Percentiles rank a stretch among this genome's conserved stretches.
These are phyloP conservation scores for Allantophomopsis lycopodina DNA, from an alignment of 2,329 filamentous ascomycete species.

Conservation along the genomic window DNA sequence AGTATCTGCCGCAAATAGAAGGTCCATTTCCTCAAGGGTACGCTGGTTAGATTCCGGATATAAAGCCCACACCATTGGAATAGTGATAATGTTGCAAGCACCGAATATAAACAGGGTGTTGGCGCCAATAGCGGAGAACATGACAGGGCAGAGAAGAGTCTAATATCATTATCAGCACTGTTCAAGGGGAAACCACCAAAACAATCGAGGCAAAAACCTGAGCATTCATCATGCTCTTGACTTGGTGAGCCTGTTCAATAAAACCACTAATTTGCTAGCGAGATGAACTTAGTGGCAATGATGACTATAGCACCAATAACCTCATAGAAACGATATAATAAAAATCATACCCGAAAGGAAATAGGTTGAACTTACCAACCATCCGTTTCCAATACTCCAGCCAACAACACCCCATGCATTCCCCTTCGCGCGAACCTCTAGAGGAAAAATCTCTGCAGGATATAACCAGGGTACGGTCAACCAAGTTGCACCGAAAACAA, in stretches of 20 bases:
- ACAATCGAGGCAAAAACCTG: too few relatives aligned
- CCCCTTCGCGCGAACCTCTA: constrained; percentile 57
- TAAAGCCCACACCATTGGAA: constrained; percentile 53
- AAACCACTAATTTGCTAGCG: too few relatives aligned
- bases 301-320: too few relatives aligned
- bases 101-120: constrained; percentile 67
- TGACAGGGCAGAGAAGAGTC: constrained; percentile 19
- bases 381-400: constrained; percentile 65
- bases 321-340: too few relatives aligned
- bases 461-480: constrained; percentile 47
- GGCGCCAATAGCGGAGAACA: constrained; percentile 44
- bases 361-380: constrained; percentile 24
- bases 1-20: constrained; percentile 53
- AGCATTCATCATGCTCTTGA: too few relatives aligned
- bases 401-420: constrained; percentile 67
- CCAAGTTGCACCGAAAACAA: constrained; percentile 40
- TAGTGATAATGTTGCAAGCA: constrained; percentile 48
- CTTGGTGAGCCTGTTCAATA: too few relatives aligned
- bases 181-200: too few relatives aligned
- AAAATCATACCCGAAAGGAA: too few relatives aligned
- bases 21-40: constrained; percentile 63
- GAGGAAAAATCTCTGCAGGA: constrained; percentile 60
- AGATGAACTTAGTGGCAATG: too few relatives aligned
- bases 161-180: too few relatives aligned
- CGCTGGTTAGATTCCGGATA: constrained; percentile 65